Evolutionary conservation across 495 filamentous ascomycete species (phyloP).

Genomic region (Neurospora intermedia): DNA sequence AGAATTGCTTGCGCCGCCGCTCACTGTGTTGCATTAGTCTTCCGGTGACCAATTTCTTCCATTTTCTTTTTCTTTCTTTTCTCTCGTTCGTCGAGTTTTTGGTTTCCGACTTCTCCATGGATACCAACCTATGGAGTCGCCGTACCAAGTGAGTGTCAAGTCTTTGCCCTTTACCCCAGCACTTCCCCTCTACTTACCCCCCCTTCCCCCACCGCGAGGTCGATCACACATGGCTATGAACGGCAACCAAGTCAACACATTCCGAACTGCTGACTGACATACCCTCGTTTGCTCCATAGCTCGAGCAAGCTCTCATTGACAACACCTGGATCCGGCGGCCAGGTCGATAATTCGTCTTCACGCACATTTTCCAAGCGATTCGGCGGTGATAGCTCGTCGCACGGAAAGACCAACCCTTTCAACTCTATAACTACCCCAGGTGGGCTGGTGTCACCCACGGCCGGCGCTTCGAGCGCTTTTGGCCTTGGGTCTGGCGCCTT

Average conservation of each 20-base stretch:
- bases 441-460: conserved; percentile 72
- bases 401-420: conserved; percentile 79
- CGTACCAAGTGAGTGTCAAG: conserved; percentile 68
- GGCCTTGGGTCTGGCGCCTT: conserved; percentile 92
- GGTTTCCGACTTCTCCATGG: conserved; percentile 28
- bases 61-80: conserved; percentile 1
- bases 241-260: not conserved
- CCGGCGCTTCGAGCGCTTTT: conserved; percentile 83
- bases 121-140: conserved; percentile 66
- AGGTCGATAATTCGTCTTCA: conserved; percentile 53
- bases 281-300: conserved; percentile 32
- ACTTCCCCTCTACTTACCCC: conserved; percentile 1
- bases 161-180: not conserved
- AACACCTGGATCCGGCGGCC: conserved; percentile 48
- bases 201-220: not conserved
- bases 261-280: conserved; percentile 3
- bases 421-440: conserved; percentile 65
- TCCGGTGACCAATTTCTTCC: conserved; percentile 3
- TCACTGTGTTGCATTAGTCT: not conserved
- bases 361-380: conserved; percentile 63
- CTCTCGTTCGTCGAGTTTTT: conserved; percentile 14
- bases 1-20: not conserved
- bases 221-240: not conserved
- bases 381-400: conserved; percentile 64
- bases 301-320: conserved; percentile 84